Conservation (phyloP, 139 green algal genomes). For the Tetraselmis striata region DNA sequence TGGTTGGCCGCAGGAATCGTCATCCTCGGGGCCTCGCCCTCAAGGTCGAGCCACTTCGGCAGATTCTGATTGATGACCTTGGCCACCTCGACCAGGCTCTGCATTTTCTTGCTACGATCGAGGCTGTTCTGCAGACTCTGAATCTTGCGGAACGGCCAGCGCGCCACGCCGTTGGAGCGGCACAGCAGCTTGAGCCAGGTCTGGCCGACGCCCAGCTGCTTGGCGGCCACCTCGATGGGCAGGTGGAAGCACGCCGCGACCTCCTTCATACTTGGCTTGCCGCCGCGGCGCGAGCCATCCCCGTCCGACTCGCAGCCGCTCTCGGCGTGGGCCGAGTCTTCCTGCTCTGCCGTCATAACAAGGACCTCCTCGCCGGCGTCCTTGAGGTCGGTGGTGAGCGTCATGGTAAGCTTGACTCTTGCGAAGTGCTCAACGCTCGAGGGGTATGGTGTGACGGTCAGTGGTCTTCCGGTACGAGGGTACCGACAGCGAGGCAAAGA, state of each 20-base stretch:
- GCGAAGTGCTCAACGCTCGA: no score
- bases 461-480: no score
- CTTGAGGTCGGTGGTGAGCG: no score
- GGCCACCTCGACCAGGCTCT: not conserved
- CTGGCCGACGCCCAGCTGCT: conserved; percentile 24
- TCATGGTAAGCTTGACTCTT: no score
- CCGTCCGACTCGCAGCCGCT: not conserved
- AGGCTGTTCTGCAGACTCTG: conserved; percentile 16
- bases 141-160: conserved; percentile 32
- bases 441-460: no score
- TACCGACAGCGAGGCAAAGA: no score
- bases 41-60: not conserved
- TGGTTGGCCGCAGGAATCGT: not conserved
- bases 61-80: not conserved
- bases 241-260: conserved; percentile 25
- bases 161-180: conserved; percentile 19
- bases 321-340: no score
- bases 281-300: not conserved
- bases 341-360: no score
- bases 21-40: not conserved
- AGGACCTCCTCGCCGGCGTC: no score
- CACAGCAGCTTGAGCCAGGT: conserved; percentile 31
- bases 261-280: not conserved
- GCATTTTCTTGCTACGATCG: conserved; percentile 15
- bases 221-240: conserved; percentile 22